Evolutionary conservation across 768 basidiomycete species (phyloP), one percentile per base, ranked within the genome.

Genomic region (Coprinopsis sp.): DNA sequence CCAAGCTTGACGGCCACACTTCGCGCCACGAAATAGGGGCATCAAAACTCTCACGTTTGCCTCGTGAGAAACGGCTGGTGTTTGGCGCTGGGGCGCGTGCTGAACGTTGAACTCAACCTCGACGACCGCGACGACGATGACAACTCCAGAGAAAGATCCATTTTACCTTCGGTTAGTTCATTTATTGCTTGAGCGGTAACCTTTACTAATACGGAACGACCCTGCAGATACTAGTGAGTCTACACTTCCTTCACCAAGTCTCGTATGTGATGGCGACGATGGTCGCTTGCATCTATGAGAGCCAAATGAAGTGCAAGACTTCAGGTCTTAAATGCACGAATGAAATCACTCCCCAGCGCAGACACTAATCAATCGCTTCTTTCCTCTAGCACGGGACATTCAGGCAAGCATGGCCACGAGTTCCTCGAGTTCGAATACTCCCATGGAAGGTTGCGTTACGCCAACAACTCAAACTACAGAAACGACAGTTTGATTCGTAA

Each of bases 351-450:
- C 18, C 8, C 31, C 18, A 22, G 21, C 16, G 19, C 25, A 2
- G 16, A n/a, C 21, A 7, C 18, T 40, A 10, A 49, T 29, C 14
- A 23, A 14, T 7, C 37, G 14, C 23, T 42, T 54, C 14, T 28
- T 36, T 38, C 37, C 40, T 50, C 28, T 63, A 91, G 90, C 66
- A 95, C 94, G 24, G 95, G 96, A n/a, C 95, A 99, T 67, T 94
- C 92, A 58, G 95, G 95, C 51, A 93, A 93, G 64, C 93, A 95
- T 58, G 94, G 92, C 18, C 93, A 96, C 69, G 93, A 96, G 65
- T 98, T 98, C 65, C 77, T 99, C 37, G 95, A 99, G 64, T 99
- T 98, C 58, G 95, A 98, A 66, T 97, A 97, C 71, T 87, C 91
- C 12, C 90, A 94, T 71, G 95, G 95, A 30, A 85, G 95, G 54